Base-by-base conservation (phyloP, 495 filamentous ascomycete species). In the Clavariopsis aquatica region DNA sequence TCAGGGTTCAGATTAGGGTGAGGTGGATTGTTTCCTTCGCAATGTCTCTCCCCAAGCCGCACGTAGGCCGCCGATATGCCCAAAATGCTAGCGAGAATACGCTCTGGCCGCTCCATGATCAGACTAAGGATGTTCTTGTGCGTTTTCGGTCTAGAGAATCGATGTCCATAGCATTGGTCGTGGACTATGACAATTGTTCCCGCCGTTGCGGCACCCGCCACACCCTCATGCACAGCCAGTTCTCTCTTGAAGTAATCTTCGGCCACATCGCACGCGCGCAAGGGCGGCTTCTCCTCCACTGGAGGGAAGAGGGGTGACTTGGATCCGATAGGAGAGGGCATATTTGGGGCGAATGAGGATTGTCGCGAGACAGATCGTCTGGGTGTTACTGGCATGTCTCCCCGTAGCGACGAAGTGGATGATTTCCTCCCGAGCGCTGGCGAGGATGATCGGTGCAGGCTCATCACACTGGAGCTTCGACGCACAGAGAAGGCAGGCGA, bases 141-240 rank as follows among this genome's bases (percentile, higher is more conserved):
- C 0, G 88, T 85, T 38, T 87, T 85, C n/a, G 91, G 91, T 23
- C 94, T 83, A 13, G 91, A 89, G 71, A 83, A 98, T 1, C 90
- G 86, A 74, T 98, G 94, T 12, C 91, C 92, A 69, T 97, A 98
- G 77, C 93, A 96, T 53, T 87, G 86, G 74, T 98, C 95, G 61
- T 98, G 90, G 3, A 98, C 72, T 29, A 98, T 82, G 10, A 96
- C 92, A 1, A 93, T 74, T 0, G 90, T 91, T 69, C 90, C 85
- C 23, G 88, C 60, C 4, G 76, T 43, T 43, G 82, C 79, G 6
- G 74, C 75, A 23, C 78, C 75, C 43, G 82, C 79, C 8, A 75
- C 73, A 24, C 78, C 75, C 47, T 86, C 80, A 66, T 93, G 87
- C 17, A 82, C 66, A 3, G 82, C 81, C 0, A 94, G 72, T 71